Evolutionary conservation across 2,329 filamentous ascomycete genomes (phyloP).

Genomic region (Coniochaeta prunicola): DNA sequence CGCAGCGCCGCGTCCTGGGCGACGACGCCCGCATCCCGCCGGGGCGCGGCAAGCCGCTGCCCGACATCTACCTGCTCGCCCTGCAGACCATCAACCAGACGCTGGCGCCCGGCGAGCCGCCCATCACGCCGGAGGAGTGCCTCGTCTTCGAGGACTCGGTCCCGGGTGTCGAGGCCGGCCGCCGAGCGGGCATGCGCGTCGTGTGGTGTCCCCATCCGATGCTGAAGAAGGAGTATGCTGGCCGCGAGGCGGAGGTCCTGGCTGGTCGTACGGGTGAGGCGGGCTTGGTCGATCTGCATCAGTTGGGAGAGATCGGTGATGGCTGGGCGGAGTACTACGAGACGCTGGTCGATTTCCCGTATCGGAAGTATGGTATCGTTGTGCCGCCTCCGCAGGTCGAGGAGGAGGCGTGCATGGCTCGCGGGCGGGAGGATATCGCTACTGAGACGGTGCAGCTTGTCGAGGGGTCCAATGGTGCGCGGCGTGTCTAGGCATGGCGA

Average conservation of each 20-base stretch:
- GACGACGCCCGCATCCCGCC: conserved; percentile 72
- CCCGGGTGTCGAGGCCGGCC: conserved; percentile 82
- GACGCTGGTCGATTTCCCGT: conserved; percentile 48
- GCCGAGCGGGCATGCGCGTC: conserved; percentile 89
- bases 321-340: conserved; percentile 52
- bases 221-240: conserved; percentile 67
- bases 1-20: conserved; percentile 69
- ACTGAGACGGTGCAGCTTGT: conserved; percentile 11
- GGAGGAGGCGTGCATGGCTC: conserved; percentile 31
- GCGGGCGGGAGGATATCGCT: conserved; percentile 2
- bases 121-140: conserved; percentile 76
- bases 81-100: conserved; percentile 76
- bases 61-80: conserved; percentile 89
- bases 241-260: conserved; percentile 72
- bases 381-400: conserved; percentile 36
- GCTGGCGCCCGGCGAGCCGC: conserved; percentile 52
- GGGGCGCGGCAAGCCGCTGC: conserved; percentile 87
- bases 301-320: conserved; percentile 50
- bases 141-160: conserved; percentile 96
- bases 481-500: background rate
- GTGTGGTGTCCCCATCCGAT: conserved; percentile 85
- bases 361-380: conserved; percentile 51
- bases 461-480: background rate
- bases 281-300: conserved; percentile 41
- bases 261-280: conserved; percentile 73